Evolutionary conservation across 345 rosid species (phyloP).

Genomic region (Citrus australasica): DNA sequence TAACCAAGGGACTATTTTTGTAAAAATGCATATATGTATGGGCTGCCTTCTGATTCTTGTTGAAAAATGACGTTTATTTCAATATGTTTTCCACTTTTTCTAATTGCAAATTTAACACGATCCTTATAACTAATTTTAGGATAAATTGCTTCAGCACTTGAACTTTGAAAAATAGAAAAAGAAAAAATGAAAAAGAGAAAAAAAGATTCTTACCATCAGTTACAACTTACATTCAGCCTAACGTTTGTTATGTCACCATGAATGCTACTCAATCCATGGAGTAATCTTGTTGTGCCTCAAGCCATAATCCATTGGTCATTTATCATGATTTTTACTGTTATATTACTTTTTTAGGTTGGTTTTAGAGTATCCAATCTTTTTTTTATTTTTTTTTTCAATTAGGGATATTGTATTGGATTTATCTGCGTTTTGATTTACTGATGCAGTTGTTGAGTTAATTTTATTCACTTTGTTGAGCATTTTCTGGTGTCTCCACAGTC

Average conservation of each 20-base stretch:
- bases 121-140: not conserved
- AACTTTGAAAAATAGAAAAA: not conserved
- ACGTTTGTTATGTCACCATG: not conserved
- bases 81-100: not conserved
- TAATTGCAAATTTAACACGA: not conserved
- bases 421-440: not conserved
- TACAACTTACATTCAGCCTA: not conserved
- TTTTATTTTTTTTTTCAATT: too few species aligned
- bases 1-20: not conserved
- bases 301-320: not conserved
- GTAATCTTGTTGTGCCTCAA: not conserved
- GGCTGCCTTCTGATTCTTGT: not conserved
- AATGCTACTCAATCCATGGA: not conserved
- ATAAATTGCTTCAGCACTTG: not conserved
- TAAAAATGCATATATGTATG: not conserved
- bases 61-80: not conserved
- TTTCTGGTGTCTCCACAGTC: conserved; percentile 41
- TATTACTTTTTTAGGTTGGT: not conserved
- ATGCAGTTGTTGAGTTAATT: not conserved
- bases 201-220: not conserved
- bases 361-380: not conserved
- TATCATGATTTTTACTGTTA: not conserved
- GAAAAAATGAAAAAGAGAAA: not conserved
- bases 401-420: not conserved
- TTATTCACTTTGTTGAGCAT: conserved; percentile 4